Conservation (phyloP, 1,284 basidiomycete genomes). For the Filobasidium uniguttulatum region DNA sequence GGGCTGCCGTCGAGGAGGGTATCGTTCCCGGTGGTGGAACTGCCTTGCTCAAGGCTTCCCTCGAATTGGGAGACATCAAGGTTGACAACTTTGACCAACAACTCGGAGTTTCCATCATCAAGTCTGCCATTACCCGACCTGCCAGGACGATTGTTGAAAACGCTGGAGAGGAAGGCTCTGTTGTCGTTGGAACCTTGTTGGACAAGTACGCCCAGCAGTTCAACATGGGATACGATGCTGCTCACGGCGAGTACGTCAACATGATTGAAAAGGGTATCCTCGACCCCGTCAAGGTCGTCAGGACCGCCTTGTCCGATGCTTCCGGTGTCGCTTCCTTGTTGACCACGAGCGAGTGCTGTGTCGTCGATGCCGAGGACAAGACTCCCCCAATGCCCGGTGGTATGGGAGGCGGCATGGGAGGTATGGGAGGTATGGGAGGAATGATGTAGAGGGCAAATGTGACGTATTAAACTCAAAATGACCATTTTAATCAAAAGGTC, state of each 20-base stretch:
- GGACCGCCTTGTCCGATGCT: slow-evolving; percentile 81
- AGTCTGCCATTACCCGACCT: slow-evolving; percentile 69
- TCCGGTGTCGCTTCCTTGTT: slow-evolving; percentile 71
- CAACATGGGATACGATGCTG: slow-evolving; percentile 78
- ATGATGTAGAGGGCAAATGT: no score
- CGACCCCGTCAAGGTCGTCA: slow-evolving; percentile 83
- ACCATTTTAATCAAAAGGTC: slow-evolving; percentile 3
- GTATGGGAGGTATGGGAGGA: slow-evolving; percentile 47
- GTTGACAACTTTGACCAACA: slow-evolving; percentile 96
- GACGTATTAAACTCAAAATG: not conserved
- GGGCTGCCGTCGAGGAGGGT: slow-evolving; percentile 95
- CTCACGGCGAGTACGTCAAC: slow-evolving; percentile 80
- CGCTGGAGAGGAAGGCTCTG: slow-evolving; percentile 85
- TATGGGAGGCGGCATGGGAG: slow-evolving; percentile 43
- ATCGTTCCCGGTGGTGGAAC: slow-evolving; percentile 93
- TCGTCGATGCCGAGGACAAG: slow-evolving; percentile 55
- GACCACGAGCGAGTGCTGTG: slow-evolving; percentile 83
- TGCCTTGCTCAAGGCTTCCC: slow-evolving; percentile 64
- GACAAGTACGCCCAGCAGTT: slow-evolving; percentile 62
- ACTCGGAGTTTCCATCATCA: slow-evolving; percentile 87
- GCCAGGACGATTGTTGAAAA: slow-evolving; percentile 84
- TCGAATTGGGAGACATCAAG: slow-evolving; percentile 61
- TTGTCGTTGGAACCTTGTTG: slow-evolving; percentile 78
- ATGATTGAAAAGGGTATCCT: slow-evolving; percentile 91
- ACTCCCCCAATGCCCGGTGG: slow-evolving; percentile 39